Evolutionary conservation across 208 protist genomes (phyloP), one percentile per base, ranked within the genome.

Genomic region (Leishmania mexicana): DNA sequence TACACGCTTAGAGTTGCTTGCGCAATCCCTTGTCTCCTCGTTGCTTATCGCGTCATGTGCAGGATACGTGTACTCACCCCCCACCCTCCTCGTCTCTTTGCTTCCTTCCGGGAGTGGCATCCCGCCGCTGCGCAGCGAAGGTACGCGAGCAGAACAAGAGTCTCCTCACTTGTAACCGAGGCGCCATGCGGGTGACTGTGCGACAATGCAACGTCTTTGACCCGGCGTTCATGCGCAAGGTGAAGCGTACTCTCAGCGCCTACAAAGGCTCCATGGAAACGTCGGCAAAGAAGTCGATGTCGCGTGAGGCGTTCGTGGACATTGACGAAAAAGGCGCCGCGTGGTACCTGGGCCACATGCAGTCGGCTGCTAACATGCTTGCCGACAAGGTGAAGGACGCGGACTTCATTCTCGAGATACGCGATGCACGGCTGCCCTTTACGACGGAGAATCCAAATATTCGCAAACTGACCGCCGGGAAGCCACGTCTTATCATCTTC

Each of bases 351-450:
- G 95, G 95, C 1, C 93, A 98, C 87, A 98, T 98, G 95, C 88
- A 91, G 54, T 85, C 90, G 40, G 88, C 93, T 45, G 89, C 87
- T 0, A 85, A 78, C 10, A 79, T 85, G 24, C 80, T 98, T 17
- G 78, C 79, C n/a, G 88, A 92, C 21, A 96, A 97, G 76, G 86
- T 96, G 11, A 92, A 90, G 75, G 85, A 96, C 68, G 89, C 94
- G 21, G 97, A 99, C 81, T 96, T 98, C 81, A 80, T 99, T 42
- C 80, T 99, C 54, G 96, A 99, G 79, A 96, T 99, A 70, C 95
- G 96, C 45, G 97, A 99, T 64, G 97, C 96, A 0, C 89, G 97
- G 0, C 79, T 98, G 45, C 96, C 96, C 28, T 98, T 98, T 79
- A 92, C 92, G 24, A 97, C 94, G 1, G 90, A 91, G 54, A 98